Evolutionary conservation across 495 filamentous ascomycete genomes (phyloP), one percentile per base, ranked within the genome.

Genomic region (Penicillium riverlandense): DNA sequence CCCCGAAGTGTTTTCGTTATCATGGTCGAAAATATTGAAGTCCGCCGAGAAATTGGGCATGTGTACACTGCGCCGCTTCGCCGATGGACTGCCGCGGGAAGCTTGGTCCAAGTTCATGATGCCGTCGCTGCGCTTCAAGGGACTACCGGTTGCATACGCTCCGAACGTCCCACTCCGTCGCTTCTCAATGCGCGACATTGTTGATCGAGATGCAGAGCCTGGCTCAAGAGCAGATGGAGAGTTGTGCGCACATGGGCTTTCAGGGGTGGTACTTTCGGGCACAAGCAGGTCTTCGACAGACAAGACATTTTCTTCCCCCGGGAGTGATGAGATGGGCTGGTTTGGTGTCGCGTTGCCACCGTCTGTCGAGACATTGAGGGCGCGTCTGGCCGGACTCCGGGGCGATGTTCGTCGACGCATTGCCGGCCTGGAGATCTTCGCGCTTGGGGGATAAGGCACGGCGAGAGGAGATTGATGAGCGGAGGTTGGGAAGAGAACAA

Each of bases 121-220:
- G 6, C 85, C 84, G 62, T 98, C 92, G 53, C 82, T 94, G 38
- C 94, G 80, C 67, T 97, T 97, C 36, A 98, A 66, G 0, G 92
- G 92, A 58, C 91, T 96, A 28, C 84, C 81, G 37, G 84, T 80
- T 11, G 82, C 67, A 29, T 74, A 66, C 10, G 68, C 55, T 14
- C 60, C 66, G 40, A 73, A 70, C 8, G 65, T 70, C 5, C 67
- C 70, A 51, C 69, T 74, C 10, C 67, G 64, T 35, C 70, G 60
- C 51, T 74, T 74, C 45, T 74, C 70, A 12, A 71, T 60, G 12
- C 70, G 65, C 16, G 42, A 77, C 37, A 45, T 64, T 42, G 52
- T 67, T 47, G 58, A 76, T 57, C 41, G 77, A 62, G 47, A 77
- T 61, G 41, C 70, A 69, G 43, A 68, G 53, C 51, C 69, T 49